Conservation (phyloP, 305 asterid species). For the Fraxinus velutina region DNA sequence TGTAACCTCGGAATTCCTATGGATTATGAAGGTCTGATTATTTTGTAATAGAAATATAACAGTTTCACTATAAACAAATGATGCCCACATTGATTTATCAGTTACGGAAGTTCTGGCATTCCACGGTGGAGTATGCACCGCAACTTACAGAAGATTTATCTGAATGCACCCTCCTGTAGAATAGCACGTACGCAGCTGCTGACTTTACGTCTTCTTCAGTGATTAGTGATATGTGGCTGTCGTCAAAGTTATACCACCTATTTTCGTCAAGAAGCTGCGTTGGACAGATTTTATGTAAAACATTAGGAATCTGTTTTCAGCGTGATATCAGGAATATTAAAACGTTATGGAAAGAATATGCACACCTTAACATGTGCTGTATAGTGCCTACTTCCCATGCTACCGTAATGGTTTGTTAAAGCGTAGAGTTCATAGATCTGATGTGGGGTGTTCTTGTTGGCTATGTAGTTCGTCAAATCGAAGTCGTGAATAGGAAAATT, state of each 20-base stretch:
- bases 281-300: not conserved
- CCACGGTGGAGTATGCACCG: slow-evolving; percentile 44
- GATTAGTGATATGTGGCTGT: slow-evolving; percentile 74
- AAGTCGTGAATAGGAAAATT: slow-evolving; percentile 93
- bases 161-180: slow-evolving; percentile 70
- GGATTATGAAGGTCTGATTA: slow-evolving; percentile 23
- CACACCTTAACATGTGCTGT: slow-evolving; percentile 87
- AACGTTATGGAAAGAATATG: not conserved
- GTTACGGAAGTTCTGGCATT: slow-evolving; percentile 37
- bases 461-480: slow-evolving; percentile 82
- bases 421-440: slow-evolving; percentile 95
- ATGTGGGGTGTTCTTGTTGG: slow-evolving; percentile 71
- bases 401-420: slow-evolving; percentile 84
- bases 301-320: not conserved
- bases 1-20: slow-evolving; percentile 33
- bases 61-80: slow-evolving; percentile 33
- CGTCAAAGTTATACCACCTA: slow-evolving; percentile 95
- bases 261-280: slow-evolving; percentile 89
- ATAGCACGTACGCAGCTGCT: slow-evolving; percentile 85
- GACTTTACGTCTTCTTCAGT: slow-evolving; percentile 93
- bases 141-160: slow-evolving; percentile 56
- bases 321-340: not conserved
- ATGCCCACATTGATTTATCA: slow-evolving; percentile 18
- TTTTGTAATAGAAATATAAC: slow-evolving; percentile 16
- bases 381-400: slow-evolving; percentile 99